Percentiles rank a stretch among this genome's conserved stretches.
phyloP scores from a whole-genome alignment of 2,329 filamentous ascomycete genomes.

The Trichothecium sympodiale region DNA sequence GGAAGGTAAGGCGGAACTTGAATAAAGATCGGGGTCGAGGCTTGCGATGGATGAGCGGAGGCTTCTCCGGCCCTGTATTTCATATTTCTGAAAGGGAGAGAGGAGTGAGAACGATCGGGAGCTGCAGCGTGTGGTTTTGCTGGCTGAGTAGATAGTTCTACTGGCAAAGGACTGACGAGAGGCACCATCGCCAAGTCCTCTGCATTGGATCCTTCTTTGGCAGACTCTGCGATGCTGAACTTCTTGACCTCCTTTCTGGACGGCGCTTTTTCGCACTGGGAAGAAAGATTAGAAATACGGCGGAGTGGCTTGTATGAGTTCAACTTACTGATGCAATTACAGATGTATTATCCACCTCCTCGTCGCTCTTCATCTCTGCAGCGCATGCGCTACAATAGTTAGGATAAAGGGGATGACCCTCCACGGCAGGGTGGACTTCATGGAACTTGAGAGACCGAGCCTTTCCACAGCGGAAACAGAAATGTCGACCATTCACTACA shows the following conservation, averaged over 20 bases:
- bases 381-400: conserved; percentile 22
- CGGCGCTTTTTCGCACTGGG: not conserved
- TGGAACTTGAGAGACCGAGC: conserved; percentile 15
- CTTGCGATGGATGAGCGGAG: too few species aligned
- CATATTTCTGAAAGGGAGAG: too few species aligned
- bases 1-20: conserved; percentile 9
- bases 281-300: not conserved
- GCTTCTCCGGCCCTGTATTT: too few species aligned
- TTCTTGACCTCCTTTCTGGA: conserved; percentile 1
- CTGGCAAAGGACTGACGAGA: too few species aligned
- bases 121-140: too few species aligned
- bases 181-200: too few species aligned
- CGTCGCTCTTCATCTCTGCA: conserved; percentile 11
- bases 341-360: conserved; percentile 15
- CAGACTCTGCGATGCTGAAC: not conserved
- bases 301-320: not conserved
- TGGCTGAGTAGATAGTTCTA: too few species aligned
- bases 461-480: conserved; percentile 26
- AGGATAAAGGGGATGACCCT: conserved; percentile 15
- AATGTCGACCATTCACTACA: conserved; percentile 17
- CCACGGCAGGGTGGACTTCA: conserved; percentile 8
- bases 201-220: too few species aligned
- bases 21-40: too few species aligned
- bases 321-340: conserved; percentile 14
- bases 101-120: too few species aligned